Conservation (phyloP, 116 monocot genomes). For the Phalaenopsis hybrid region DNA sequence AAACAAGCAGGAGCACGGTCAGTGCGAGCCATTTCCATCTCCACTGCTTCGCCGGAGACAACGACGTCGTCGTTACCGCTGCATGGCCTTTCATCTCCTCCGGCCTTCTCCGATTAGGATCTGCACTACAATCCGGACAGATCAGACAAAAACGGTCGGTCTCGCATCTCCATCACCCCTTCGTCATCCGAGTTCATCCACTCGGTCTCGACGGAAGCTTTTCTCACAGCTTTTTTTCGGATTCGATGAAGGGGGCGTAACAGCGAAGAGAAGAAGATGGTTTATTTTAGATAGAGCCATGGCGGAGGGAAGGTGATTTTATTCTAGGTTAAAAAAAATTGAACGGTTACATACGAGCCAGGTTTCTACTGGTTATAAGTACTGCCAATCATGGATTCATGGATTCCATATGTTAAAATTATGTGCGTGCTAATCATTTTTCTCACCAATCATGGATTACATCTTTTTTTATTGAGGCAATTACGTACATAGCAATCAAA, state of each 20-base stretch:
- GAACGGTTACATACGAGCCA: background rate
- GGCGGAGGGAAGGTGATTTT: background rate
- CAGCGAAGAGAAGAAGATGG: background rate
- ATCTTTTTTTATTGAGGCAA: no score
- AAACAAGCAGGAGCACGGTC: conserved; percentile 40
- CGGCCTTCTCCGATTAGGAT: conserved; percentile 10
- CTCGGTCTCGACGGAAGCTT: background rate
- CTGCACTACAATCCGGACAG: background rate
- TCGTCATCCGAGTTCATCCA: background rate
- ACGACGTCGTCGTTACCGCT: conserved; percentile 14
- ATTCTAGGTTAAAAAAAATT: background rate
- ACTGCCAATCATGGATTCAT: no score
- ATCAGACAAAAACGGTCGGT: background rate
- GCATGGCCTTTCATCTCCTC: conserved; percentile 22
- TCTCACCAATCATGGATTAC: no score
- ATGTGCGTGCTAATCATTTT: no score
- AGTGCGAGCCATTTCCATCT: conserved; percentile 35
- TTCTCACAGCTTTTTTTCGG: background rate
- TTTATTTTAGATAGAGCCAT: background rate
- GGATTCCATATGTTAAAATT: no score
- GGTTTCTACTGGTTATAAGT: background rate
- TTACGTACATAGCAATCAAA: no score
- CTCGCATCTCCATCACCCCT: background rate
- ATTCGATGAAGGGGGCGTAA: background rate
- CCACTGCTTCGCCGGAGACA: conserved; percentile 30